Evolutionary conservation across 495 filamentous ascomycete species (phyloP).

Genomic region (Penicillium taxi): DNA sequence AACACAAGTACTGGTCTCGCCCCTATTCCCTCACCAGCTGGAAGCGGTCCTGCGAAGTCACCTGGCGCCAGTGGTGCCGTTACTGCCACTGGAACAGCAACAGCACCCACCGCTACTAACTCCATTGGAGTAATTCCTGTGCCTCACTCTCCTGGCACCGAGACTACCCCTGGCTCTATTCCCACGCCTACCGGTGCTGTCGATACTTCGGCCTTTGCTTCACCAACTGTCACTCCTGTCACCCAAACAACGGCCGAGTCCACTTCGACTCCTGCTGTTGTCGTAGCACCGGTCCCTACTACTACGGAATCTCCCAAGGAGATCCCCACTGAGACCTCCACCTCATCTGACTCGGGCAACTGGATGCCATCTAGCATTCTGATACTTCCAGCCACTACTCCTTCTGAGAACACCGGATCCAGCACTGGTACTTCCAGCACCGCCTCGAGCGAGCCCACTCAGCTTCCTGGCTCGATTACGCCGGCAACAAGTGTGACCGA

Average conservation of each 20-base stretch:
- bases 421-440: slow-evolving; percentile 34
- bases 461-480: slow-evolving; percentile 66
- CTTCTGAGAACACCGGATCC: slow-evolving; percentile 19
- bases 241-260: slow-evolving; percentile 11
- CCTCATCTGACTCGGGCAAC: slow-evolving; percentile 10
- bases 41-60: slow-evolving; percentile 1
- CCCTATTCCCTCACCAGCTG: slow-evolving; percentile 8
- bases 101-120: slow-evolving; percentile 23
- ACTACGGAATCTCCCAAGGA: slow-evolving; percentile 10
- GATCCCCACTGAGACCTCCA: neutral
- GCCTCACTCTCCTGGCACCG: slow-evolving; percentile 12
- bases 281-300: slow-evolving; percentile 7
- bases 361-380: slow-evolving; percentile 25
- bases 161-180: slow-evolving; percentile 12
- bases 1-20: slow-evolving; percentile 12
- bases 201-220: slow-evolving; percentile 13
- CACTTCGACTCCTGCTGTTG: slow-evolving; percentile 18
- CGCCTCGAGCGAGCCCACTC: slow-evolving; percentile 31
- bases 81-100: slow-evolving; percentile 19
- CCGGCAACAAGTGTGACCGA: slow-evolving; percentile 48
- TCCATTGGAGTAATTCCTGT: slow-evolving; percentile 17
- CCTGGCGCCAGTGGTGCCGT: neutral
- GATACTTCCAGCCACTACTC: slow-evolving; percentile 15
- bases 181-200: slow-evolving; percentile 7
- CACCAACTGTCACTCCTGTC: slow-evolving; percentile 13